These are phyloP conservation scores for Coniosporium apollinis DNA, from an alignment of 495 filamentous ascomycete genomes.

Conservation along the genomic window DNA sequence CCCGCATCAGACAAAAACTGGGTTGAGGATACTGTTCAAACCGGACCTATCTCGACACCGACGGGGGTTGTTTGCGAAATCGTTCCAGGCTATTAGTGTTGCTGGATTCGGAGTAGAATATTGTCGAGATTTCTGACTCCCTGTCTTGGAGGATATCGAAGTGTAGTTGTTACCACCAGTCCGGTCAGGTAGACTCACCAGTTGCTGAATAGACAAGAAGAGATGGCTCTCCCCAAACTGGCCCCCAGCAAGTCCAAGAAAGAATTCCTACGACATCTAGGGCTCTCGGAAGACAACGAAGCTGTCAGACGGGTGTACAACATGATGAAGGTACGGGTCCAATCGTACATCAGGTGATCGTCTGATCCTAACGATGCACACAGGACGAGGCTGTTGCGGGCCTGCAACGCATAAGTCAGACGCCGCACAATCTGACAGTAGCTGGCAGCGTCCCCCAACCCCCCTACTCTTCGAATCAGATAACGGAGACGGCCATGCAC, in stretches of 20 bases:
- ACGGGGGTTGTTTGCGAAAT: no score
- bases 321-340: slow-evolving; percentile 18
- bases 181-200: no score
- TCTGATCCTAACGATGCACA: slow-evolving; percentile 1
- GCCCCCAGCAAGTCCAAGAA: slow-evolving; percentile 17
- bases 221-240: slow-evolving; percentile 8
- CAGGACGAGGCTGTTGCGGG: slow-evolving; percentile 20
- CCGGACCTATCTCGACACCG: no score
- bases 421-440: slow-evolving; percentile 10
- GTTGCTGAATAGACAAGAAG: no score
- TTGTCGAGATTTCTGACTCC: no score
- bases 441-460: slow-evolving; percentile 7
- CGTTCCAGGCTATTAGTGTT: no score
- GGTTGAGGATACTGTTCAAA: no score
- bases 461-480: slow-evolving; percentile 18
- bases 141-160: no score
- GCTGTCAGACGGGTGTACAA: slow-evolving; percentile 12
- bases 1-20: no score
- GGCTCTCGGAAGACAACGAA: slow-evolving; percentile 11
- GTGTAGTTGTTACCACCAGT: no score
- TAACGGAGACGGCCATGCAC: slow-evolving; percentile 22
- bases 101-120: no score
- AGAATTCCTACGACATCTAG: slow-evolving; percentile 16
- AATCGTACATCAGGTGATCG: neutral
- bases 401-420: slow-evolving; percentile 14